These are phyloP conservation scores for Pseudogymnoascus sp. DNA, from an alignment of 2,329 filamentous ascomycete species.

Conservation along the genomic window DNA sequence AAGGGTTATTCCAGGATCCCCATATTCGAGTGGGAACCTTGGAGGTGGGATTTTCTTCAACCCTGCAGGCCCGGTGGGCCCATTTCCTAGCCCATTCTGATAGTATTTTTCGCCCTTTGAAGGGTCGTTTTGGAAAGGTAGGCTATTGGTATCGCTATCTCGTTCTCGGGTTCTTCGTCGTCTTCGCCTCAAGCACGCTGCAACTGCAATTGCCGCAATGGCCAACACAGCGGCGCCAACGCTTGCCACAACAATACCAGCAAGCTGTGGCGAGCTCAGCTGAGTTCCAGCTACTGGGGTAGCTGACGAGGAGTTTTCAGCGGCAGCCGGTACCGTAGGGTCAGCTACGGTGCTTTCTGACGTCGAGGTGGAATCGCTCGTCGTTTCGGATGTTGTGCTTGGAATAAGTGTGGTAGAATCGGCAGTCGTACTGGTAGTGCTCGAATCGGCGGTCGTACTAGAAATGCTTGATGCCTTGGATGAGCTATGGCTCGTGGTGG, in stretches of 20 bases:
- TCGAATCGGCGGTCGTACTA: constrained; percentile 17
- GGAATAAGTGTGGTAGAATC: constrained; percentile 18
- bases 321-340: neutral
- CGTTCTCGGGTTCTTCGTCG: constrained; percentile 21
- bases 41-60: constrained; percentile 22
- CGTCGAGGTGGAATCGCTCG: neutral
- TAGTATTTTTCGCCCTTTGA: constrained; percentile 19
- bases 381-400: constrained; percentile 18
- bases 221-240: constrained; percentile 45
- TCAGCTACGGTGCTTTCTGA: neutral
- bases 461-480: constrained; percentile 16
- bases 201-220: constrained; percentile 39
- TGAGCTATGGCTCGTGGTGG: constrained; percentile 13
- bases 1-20: constrained; percentile 29
- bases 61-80: constrained; percentile 18
- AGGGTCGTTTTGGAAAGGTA: constrained; percentile 29
- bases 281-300: constrained; percentile 11
- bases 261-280: constrained; percentile 43
- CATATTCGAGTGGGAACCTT: constrained; percentile 25
- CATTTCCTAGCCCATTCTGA: constrained; percentile 17
- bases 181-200: constrained; percentile 33
- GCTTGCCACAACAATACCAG: constrained; percentile 52
- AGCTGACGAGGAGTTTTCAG: neutral
- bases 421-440: constrained; percentile 19
- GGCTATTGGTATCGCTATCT: constrained; percentile 27